Base-by-base conservation (phyloP, 2,329 filamentous ascomycete species). In the Phialophora tarda region DNA sequence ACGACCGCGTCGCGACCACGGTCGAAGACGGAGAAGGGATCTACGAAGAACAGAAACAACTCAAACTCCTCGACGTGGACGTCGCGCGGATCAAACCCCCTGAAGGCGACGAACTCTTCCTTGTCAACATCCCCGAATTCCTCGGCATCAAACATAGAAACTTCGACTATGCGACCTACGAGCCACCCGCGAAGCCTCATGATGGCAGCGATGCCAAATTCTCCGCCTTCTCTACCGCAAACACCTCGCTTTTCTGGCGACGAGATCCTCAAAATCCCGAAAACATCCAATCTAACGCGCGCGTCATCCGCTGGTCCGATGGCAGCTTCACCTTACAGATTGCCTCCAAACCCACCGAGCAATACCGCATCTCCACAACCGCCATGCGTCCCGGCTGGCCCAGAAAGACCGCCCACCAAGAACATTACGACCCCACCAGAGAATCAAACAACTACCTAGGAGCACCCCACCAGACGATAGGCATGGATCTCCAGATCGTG, bases 271-370 rank as follows among this genome's bases (percentile, higher is more conserved):
- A 82, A 1, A 80, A 88, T 63, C 82, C 83, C 5, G 54, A 67
- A n/a, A 76, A 83, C 44, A 78, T 89, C 14, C 87, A 90, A 74
- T 89, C 87, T 6, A 90, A 89, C 72, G 86, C 87, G 11, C 86
- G 88, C 48, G 81, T 90, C 59, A 81, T 89, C 58, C 83, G 85
- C 69, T 90, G 88, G 88, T 88, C 86, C 21, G 88, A 90, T 72
- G 88, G 88, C 44, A 88, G 85, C 4, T 77, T 89, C 55, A 89
- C 88, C 1, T 79, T 90, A 3, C 88, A 90, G 72, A 81, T 89
- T 44, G 88, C 86, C 26, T 88, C 85, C 14, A 83, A 87, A 44
- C 85, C 87, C 1, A 82, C 78, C 41, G 83, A 84, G 64, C 87
- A 89, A 71, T 89, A 88, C 76, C 82, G 84, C 67, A 84, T 88